These are phyloP conservation scores for Lepidium aucheri DNA, from an alignment of 345 rosid genomes.

Conservation along the genomic window DNA sequence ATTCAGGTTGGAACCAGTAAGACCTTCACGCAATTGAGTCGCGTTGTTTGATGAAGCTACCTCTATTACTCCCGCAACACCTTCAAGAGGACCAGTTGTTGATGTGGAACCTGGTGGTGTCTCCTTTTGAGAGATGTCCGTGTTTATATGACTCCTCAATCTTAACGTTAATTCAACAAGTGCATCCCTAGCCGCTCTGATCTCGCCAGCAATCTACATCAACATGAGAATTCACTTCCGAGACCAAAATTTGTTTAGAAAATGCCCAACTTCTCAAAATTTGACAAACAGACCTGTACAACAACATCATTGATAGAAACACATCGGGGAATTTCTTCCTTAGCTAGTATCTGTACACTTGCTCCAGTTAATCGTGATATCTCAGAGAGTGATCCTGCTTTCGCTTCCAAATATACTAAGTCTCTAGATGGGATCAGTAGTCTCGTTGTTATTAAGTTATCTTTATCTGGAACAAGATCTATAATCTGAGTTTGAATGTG, in stretches of 20 bases:
- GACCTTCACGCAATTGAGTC: conserved; percentile 43
- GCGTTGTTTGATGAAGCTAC: conserved; percentile 43
- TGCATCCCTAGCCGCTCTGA: conserved; percentile 82
- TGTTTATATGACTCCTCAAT: conserved; percentile 59
- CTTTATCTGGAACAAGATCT: conserved; percentile 72
- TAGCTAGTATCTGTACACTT: conserved; percentile 56
- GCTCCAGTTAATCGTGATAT: conserved; percentile 72
- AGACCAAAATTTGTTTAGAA: neutral
- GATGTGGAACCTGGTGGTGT: conserved; percentile 43
- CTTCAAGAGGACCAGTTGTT: conserved; percentile 37
- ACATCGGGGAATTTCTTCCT: conserved; percentile 55
- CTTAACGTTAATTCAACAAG: conserved; percentile 83
- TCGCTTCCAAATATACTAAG: conserved; percentile 77
- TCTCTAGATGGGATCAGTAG: conserved; percentile 68
- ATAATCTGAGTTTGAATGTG: conserved; percentile 87
- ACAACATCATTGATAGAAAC: conserved; percentile 58
- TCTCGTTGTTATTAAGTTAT: conserved; percentile 60
- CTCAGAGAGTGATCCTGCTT: conserved; percentile 72
- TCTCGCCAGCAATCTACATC: conserved; percentile 85
- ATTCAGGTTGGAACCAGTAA: conserved; percentile 15
- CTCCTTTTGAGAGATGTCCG: conserved; percentile 59
- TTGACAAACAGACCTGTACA: conserved; percentile 58
- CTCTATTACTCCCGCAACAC: conserved; percentile 41
- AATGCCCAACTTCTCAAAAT: neutral
- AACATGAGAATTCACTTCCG: conserved; percentile 10